Conservation (phyloP, 2,329 filamentous ascomycete genomes). For the Elsinoe fawcettii region DNA sequence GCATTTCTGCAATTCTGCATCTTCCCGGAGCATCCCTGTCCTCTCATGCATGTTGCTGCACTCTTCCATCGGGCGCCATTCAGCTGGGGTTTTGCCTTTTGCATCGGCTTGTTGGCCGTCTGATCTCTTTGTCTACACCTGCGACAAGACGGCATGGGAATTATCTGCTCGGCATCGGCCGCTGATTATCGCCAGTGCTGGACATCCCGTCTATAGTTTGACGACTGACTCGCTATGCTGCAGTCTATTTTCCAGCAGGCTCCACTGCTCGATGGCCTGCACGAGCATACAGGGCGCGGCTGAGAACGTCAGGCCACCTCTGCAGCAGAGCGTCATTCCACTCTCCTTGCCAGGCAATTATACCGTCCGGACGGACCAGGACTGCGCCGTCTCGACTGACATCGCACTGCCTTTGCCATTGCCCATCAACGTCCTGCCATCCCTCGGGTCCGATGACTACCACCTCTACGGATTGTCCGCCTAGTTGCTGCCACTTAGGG, state of each 20-base stretch:
- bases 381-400: constrained; percentile 22
- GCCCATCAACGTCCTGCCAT: constrained; percentile 18
- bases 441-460: constrained; percentile 4
- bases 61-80: not conserved
- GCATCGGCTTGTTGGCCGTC: not conserved
- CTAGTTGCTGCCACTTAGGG: not conserved
- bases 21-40: constrained; percentile 1
- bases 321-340: not conserved
- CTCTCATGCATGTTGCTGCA: not conserved
- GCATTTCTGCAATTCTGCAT: not conserved
- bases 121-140: not conserved
- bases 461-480: not conserved
- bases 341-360: constrained; percentile 24
- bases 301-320: constrained; percentile 8
- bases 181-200: not conserved
- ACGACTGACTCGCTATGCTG: not conserved
- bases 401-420: constrained; percentile 20
- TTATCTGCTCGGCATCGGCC: constrained; percentile 9
- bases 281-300: not conserved
- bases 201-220: constrained; percentile 3
- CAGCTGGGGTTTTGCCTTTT: not conserved
- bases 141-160: constrained; percentile 2
- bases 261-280: not conserved
- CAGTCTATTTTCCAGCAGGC: not conserved
- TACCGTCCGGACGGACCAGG: constrained; percentile 29